Conservation (phyloP, 169 alveolate species). For the Eimeria praecox region DNA sequence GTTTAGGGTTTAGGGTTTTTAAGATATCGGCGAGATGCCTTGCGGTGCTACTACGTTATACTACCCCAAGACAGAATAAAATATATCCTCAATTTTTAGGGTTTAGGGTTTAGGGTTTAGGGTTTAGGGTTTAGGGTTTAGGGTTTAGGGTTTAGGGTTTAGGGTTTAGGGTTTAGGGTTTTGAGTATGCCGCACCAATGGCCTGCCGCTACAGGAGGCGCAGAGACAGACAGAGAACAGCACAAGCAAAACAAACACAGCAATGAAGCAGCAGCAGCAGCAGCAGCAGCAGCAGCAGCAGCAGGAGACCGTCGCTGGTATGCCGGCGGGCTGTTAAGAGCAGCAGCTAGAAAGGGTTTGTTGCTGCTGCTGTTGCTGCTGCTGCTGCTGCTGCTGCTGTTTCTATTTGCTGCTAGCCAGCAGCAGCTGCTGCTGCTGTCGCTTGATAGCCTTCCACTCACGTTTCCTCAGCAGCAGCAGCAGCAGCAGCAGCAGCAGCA, state of each 20-base stretch:
- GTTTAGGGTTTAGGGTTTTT: not conserved
- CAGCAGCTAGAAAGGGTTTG: not conserved
- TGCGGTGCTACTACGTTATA: not conserved
- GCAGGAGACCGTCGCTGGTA: not conserved
- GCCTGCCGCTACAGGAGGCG: constrained; percentile 5
- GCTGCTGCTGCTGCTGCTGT: constrained; percentile 16
- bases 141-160: constrained; percentile 31
- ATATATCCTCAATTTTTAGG: not conserved
- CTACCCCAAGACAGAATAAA: not conserved
- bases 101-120: constrained; percentile 29
- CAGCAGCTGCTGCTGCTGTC: constrained; percentile 21
- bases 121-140: not conserved
- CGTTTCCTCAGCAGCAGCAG: not conserved
- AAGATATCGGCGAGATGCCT: not conserved
- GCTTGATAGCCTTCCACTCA: not conserved
- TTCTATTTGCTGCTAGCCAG: not conserved
- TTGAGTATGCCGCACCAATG: not conserved
- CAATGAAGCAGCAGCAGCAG: not conserved
- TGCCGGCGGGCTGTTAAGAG: not conserved
- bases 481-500: constrained; percentile 28
- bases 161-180: not conserved
- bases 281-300: constrained; percentile 38
- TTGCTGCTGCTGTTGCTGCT: constrained; percentile 16
- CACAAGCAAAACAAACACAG: not conserved
- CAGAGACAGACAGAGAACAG: not conserved